Conservation (phyloP, 2,329 filamentous ascomycete species). For the Didymellaceae sp. region DNA sequence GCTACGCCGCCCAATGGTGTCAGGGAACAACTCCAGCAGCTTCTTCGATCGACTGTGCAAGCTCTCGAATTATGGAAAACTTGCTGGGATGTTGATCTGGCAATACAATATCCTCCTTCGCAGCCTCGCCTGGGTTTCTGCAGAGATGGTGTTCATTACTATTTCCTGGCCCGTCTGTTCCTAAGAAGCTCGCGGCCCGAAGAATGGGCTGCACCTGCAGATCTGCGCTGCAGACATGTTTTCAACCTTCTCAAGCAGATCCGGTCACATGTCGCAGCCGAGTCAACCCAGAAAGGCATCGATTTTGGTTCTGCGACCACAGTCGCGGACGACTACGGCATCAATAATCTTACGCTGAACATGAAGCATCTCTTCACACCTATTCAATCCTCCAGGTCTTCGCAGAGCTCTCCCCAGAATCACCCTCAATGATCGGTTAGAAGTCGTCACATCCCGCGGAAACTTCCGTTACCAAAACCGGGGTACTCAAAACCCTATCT, state of each 20-base stretch:
- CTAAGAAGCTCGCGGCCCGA: conserved; percentile 63
- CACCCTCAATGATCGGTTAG: background rate
- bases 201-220: conserved; percentile 64
- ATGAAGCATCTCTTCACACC: conserved; percentile 75
- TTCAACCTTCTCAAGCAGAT: conserved; percentile 67
- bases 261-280: conserved; percentile 65
- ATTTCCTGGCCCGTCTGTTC: conserved; percentile 72
- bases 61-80: conserved; percentile 76
- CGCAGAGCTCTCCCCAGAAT: conserved; percentile 8
- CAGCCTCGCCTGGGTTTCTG: conserved; percentile 72
- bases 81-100: conserved; percentile 74
- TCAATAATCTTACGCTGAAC: conserved; percentile 69
- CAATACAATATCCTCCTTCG: conserved; percentile 69
- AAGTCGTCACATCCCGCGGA: background rate
- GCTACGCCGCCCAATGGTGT: conserved; percentile 53
- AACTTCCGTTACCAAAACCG: background rate
- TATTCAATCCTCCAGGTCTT: conserved; percentile 41
- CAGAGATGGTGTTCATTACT: conserved; percentile 74
- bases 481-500: conserved; percentile 8
- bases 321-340: conserved; percentile 71
- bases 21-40: conserved; percentile 56
- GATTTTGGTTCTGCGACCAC: conserved; percentile 72
- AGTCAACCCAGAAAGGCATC: conserved; percentile 69
- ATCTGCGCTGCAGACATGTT: conserved; percentile 66
- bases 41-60: conserved; percentile 54